phyloP scores from a whole-genome alignment of 2,329 filamentous ascomycete species.

The Elsinoe batatas region DNA sequence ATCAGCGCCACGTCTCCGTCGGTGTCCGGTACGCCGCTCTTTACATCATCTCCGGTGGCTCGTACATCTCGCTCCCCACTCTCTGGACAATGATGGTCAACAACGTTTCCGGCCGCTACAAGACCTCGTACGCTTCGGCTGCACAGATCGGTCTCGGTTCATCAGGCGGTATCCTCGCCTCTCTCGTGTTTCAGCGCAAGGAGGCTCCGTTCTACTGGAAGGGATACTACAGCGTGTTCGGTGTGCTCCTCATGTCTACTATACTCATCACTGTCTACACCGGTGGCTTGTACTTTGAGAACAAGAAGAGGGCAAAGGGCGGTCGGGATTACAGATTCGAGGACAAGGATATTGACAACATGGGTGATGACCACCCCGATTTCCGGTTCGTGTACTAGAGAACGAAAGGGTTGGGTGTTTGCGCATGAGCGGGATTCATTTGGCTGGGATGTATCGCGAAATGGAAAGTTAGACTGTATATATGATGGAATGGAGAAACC shows the following conservation, averaged over 20 bases:
- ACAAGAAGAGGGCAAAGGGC: slow-evolving; percentile 38
- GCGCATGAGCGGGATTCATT: not conserved
- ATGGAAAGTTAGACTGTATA: not conserved
- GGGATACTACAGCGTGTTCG: slow-evolving; percentile 11
- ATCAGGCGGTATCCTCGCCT: slow-evolving; percentile 34
- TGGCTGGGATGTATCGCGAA: not conserved
- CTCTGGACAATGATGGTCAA: slow-evolving; percentile 25
- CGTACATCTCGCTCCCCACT: slow-evolving; percentile 24
- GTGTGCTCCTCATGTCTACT: slow-evolving; percentile 7
- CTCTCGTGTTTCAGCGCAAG: slow-evolving; percentile 27
- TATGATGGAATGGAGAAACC: not conserved
- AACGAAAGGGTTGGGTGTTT: not conserved
- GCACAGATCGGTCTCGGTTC: slow-evolving; percentile 33
- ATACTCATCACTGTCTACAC: slow-evolving; percentile 6
- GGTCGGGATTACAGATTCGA: slow-evolving; percentile 37
- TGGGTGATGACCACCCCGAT: slow-evolving; percentile 43
- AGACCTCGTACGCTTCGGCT: slow-evolving; percentile 32
- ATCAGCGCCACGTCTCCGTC: slow-evolving; percentile 21
- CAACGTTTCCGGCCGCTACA: slow-evolving; percentile 26
- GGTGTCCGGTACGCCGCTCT: slow-evolving; percentile 21
- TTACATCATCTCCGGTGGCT: slow-evolving; percentile 22
- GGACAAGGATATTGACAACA: slow-evolving; percentile 36
- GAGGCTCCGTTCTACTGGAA: slow-evolving; percentile 12
- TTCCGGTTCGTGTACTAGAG: slow-evolving; percentile 32
- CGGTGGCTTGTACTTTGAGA: slow-evolving; percentile 26